phyloP scores from a whole-genome alignment of 192 early-diverging fungal genomes.

The Umbelopsis ramanniana region DNA sequence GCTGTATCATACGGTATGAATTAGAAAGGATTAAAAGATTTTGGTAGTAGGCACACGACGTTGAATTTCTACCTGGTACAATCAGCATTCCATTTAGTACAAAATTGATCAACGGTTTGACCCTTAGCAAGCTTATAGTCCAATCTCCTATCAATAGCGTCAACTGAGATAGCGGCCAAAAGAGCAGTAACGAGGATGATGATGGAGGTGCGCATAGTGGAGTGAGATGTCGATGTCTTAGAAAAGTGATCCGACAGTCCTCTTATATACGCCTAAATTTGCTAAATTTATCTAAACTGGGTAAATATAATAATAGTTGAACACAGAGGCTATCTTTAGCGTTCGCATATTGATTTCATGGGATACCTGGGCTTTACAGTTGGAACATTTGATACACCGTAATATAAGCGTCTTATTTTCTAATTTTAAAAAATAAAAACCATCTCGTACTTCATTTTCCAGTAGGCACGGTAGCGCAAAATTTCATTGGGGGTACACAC shows the following conservation, averaged over 20 bases:
- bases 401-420: too few relatives aligned
- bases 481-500: too few relatives aligned
- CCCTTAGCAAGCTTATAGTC: slow-evolving; percentile 7
- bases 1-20: not conserved
- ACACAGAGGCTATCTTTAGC: not conserved
- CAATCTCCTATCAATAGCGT: not conserved
- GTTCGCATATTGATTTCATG: too few relatives aligned
- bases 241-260: not conserved
- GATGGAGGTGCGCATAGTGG: not conserved
- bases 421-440: too few relatives aligned
- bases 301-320: not conserved
- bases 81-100: not conserved
- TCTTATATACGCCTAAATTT: not conserved
- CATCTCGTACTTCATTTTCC: too few relatives aligned
- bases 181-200: slow-evolving; percentile 2
- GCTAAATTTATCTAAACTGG: slow-evolving; percentile 1
- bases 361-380: too few relatives aligned
- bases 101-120: slow-evolving; percentile 13
- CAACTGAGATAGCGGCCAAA: not conserved
- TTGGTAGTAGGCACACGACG: not conserved
- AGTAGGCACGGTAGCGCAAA: too few relatives aligned
- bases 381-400: too few relatives aligned
- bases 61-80: not conserved
- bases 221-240: not conserved
- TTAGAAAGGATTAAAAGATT: not conserved